phyloP scores from a whole-genome alignment of 345 rosid species.

The Pugionium cornutum region DNA sequence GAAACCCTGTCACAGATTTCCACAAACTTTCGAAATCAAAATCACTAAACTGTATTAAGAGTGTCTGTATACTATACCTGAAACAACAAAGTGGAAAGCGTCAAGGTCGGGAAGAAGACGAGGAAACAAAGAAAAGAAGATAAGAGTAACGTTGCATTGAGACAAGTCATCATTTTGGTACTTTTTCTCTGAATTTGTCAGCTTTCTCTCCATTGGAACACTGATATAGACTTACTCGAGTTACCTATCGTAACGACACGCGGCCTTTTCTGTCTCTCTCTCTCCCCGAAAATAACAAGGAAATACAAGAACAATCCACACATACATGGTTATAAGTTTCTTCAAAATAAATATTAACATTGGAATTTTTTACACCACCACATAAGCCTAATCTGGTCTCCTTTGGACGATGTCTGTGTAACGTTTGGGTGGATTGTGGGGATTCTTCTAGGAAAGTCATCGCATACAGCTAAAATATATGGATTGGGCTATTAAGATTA shows the following conservation, averaged over 20 bases:
- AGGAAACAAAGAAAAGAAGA: constrained; percentile 40
- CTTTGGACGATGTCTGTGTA: not conserved
- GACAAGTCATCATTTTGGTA: constrained; percentile 32
- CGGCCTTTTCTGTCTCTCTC: no score
- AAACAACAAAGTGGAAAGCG: constrained; percentile 53
- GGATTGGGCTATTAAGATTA: not conserved
- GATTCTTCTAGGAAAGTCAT: not conserved
- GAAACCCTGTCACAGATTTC: constrained; percentile 55
- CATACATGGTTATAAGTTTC: no score
- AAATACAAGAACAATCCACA: no score
- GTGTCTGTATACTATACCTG: constrained; percentile 44
- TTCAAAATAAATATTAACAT: no score
- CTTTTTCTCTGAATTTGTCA: not conserved
- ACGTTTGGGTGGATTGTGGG: not conserved
- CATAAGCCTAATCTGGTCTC: not conserved
- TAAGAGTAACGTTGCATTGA: constrained; percentile 27
- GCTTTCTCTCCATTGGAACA: constrained; percentile 1
- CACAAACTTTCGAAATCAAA: not conserved
- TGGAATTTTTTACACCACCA: not conserved
- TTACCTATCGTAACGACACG: not conserved
- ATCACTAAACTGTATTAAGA: not conserved
- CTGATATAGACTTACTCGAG: no score
- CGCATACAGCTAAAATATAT: not conserved
- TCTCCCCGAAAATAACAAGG: no score
- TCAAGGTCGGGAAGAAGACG: constrained; percentile 43